phyloP scores from a whole-genome alignment of 345 rosid genomes.

The Boechera retrofracta region DNA sequence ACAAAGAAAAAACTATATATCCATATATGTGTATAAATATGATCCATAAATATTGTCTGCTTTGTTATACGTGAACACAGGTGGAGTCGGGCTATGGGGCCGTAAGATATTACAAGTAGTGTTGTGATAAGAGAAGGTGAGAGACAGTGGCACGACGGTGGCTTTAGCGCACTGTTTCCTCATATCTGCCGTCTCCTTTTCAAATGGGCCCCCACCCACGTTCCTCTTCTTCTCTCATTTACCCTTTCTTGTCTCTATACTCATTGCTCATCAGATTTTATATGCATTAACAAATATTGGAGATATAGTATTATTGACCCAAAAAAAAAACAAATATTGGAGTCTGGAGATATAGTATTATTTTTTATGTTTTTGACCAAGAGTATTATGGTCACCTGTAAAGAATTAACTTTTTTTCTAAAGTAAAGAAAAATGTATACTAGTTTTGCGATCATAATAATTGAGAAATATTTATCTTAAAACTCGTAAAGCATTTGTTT shows the following conservation, averaged over 20 bases:
- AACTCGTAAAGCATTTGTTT: neutral
- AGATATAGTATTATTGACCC: neutral
- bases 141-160: constrained; percentile 39
- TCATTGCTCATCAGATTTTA: constrained; percentile 6
- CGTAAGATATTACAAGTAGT: constrained; percentile 17
- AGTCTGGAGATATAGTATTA: too few relatives aligned
- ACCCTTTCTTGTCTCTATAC: constrained; percentile 23
- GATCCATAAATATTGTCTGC: constrained; percentile 21
- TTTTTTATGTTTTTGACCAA: neutral
- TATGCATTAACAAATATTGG: neutral
- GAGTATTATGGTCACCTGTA: neutral
- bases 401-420: neutral
- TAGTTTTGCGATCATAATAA: neutral
- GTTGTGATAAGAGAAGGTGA: constrained; percentile 9
- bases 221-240: constrained; percentile 11
- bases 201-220: constrained; percentile 38
- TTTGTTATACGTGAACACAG: constrained; percentile 4
- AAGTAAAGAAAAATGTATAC: neutral
- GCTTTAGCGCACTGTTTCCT: constrained; percentile 34
- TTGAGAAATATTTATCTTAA: neutral
- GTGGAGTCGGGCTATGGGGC: constrained; percentile 29
- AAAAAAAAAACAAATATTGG: too few relatives aligned
- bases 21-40: too few relatives aligned
- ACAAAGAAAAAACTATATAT: too few relatives aligned
- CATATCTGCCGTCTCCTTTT: constrained; percentile 32